Evolutionary conservation across 2,329 filamentous ascomycete genomes (phyloP).

Genomic region (Aspergillus intermedius): DNA sequence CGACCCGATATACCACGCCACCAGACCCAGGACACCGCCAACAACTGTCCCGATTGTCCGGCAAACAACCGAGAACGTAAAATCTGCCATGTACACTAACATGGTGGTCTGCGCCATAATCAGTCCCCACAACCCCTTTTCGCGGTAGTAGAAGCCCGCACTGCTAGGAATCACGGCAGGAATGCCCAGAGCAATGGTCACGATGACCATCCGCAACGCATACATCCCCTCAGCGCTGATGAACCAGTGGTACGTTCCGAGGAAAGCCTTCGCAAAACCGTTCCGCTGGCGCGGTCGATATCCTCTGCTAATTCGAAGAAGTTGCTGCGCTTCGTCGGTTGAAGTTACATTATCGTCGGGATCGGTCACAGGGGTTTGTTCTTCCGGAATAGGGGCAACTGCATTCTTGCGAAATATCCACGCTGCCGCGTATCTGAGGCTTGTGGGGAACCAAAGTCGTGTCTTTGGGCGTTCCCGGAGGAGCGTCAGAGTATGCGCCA

Average conservation of each 20-base stretch:
- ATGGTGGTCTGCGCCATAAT: conserved; percentile 48
- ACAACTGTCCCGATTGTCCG: conserved; percentile 41
- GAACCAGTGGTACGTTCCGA: conserved; percentile 36
- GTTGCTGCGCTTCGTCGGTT: conserved; percentile 29
- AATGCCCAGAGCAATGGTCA: conserved; percentile 41
- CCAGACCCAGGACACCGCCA: conserved; percentile 43
- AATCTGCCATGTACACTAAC: conserved; percentile 47
- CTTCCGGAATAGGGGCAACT: conserved; percentile 17
- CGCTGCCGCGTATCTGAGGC: conserved; percentile 33
- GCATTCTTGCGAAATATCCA: conserved; percentile 32
- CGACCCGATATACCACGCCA: conserved; percentile 49
- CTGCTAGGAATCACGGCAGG: conserved; percentile 38
- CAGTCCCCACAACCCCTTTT: conserved; percentile 48
- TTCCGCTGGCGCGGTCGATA: conserved; percentile 22
- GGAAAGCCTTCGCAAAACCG: conserved; percentile 18
- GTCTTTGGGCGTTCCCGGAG: conserved; percentile 29
- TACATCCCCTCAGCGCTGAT: conserved; percentile 37
- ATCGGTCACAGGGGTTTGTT: conserved; percentile 15
- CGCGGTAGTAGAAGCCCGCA: conserved; percentile 47
- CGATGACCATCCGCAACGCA: conserved; percentile 43
- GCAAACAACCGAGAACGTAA: conserved; percentile 41
- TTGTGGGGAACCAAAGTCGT: conserved; percentile 40
- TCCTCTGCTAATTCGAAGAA: conserved; percentile 32
- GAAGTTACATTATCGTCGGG: conserved; percentile 24
- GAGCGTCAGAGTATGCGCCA: conserved; percentile 33